Base-by-base conservation (phyloP, 2,329 filamentous ascomycete species). In the Nothophoma quercina region DNA sequence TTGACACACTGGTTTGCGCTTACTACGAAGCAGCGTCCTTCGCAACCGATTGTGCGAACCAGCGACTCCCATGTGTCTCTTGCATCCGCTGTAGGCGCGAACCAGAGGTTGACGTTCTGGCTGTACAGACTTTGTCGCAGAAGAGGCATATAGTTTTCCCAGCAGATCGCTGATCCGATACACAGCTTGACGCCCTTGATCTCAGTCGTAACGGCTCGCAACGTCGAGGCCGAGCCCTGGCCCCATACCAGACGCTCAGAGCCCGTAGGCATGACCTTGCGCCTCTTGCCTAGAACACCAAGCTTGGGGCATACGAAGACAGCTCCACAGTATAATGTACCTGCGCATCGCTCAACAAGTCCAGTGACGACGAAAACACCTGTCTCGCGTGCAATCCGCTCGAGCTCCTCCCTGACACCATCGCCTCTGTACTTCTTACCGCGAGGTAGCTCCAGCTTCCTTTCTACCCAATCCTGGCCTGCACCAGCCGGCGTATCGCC, bases 131-230 rank as follows among this genome's bases (percentile, higher is more conserved):
- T 83, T 70, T 96, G 89, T 15, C 93, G 85, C 7, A 97, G 80
- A 15, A 97, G 78, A 0, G 93, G 93, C 92, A 96, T 97, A 77
- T 93, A 96, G 73, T 90, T 96, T 74, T 98, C 93, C 93, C 93
- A 97, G 79, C 93, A 96, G 61, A 98, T 96, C 3, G 92, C 93
- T 3, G 89, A 87, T 0, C 88, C 93, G 54, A 97, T 83, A 50
- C 90, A 93, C 55, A 97, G 77, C 58, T 85, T 86, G 2, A 92
- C 84, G 41, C 91, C 91, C 55, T 88, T 88, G 71, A 97, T 91
- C 19, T 81, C 85, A 1, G 91, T 92, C 21, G 85, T 88, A 1
- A 96, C 85, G 3, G 92, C 93, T 57, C 85, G 85, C 22, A 97
- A 82, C 3, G 91, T 95, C 0, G 85, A 84, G 0, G 93, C 85